Base-by-base conservation (phyloP, 2,329 filamentous ascomycete genomes). In the Aspergillus spinulosporus region DNA sequence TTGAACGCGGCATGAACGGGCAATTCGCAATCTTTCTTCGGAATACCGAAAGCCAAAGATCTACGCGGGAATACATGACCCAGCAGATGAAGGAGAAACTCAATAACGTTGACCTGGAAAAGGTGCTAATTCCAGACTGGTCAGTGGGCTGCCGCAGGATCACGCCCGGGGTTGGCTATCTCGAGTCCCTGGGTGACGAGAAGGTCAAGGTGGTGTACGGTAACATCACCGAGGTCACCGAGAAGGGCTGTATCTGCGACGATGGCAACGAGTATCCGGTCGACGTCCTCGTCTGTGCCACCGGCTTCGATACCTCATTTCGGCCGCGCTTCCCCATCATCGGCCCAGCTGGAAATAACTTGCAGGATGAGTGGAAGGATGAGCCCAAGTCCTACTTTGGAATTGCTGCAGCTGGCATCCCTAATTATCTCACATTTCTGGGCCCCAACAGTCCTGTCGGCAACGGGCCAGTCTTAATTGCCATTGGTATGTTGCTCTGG, bases 81-180 rank as follows among this genome's bases (percentile, higher is more conserved):
- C 26, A 59, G 46, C 46, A 45, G 37, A 57, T 60, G 56, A 50
- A 42, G 36, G 52, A 39, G 9, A 55, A 49, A 5, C 46, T 55
- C 0, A 15, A 14, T 4, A 50, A 59, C 12, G 2, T 11, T 28
- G 26, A 44, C 3, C 11, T 56, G 5, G 40, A 46, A 8, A 37
- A 55, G 28, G 50, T 55, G 5, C 49, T 67, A 1, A 63, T 62
- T 14, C 70, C 68, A 1, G 14, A 46, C 3, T 57, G 40, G 31
- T 44, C 39, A 4, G 40, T 52, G 7, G 48, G 79, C 1, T 82
- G 80, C 54, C 70, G 79, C 7, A 71, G 80, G 2, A 61, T 80
- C 14, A 81, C 80, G 0, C 81, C 80, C 0, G 80, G 80, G 0
- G 76, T 77, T 26, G 79, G 80, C 0, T 83, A 80, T 61, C 74